These are phyloP conservation scores for Hypoxylon rickii DNA, from an alignment of 495 filamentous ascomycete species.

Conservation along the genomic window DNA sequence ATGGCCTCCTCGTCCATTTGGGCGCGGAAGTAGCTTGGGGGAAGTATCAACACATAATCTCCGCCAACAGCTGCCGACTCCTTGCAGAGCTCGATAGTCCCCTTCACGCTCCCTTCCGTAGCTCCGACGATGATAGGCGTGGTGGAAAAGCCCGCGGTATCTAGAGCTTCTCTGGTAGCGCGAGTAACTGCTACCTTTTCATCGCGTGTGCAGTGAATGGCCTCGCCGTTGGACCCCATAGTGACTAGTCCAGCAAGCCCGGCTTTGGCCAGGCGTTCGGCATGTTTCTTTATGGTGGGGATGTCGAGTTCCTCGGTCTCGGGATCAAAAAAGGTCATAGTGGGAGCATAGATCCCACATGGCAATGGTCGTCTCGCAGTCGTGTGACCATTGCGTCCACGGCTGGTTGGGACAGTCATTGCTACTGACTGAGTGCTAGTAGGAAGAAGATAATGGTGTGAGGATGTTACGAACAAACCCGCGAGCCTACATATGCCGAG, in stretches of 20 bases:
- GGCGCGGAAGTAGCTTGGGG: constrained; percentile 81
- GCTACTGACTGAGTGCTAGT: constrained; percentile 14
- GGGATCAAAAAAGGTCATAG: constrained; percentile 87
- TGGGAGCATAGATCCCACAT: constrained; percentile 85
- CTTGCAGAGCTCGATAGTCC: constrained; percentile 74
- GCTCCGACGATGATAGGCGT: constrained; percentile 82
- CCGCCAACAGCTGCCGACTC: constrained; percentile 71
- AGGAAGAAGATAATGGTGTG: constrained; percentile 8
- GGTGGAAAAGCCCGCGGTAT: constrained; percentile 75
- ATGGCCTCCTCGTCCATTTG: constrained; percentile 79
- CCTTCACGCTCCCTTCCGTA: constrained; percentile 76
- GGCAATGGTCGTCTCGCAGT: constrained; percentile 66
- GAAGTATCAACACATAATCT: constrained; percentile 77
- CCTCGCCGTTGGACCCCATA: constrained; percentile 91
- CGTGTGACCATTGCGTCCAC: constrained; percentile 43
- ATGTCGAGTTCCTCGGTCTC: constrained; percentile 83
- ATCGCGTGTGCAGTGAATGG: constrained; percentile 75
- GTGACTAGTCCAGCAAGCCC: constrained; percentile 83
- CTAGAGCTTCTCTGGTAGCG: constrained; percentile 80
- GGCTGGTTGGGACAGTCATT: constrained; percentile 47
- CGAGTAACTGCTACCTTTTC: constrained; percentile 77
- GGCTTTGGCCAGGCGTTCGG: constrained; percentile 77
- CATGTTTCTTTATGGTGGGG: constrained; percentile 75
- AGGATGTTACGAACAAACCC: constrained; percentile 9
- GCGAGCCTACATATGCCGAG: constrained; percentile 26